Conservation (phyloP, 805 yeast genomes). For the Lipomyces orientalis region DNA sequence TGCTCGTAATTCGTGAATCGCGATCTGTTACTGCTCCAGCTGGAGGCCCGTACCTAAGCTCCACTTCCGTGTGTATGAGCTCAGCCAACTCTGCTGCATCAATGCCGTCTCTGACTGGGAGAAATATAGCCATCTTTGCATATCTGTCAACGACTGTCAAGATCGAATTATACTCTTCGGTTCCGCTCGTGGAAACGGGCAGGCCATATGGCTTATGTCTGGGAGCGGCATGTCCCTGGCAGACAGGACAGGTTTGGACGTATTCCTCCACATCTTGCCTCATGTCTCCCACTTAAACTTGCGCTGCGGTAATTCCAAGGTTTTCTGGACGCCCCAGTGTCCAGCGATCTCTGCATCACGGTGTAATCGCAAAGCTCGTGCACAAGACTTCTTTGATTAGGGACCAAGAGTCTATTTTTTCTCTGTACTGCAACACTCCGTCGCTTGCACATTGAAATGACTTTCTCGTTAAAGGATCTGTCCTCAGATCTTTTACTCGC, state of each 20-base stretch:
- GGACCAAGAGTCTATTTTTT: constrained; percentile 4
- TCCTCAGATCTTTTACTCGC: not conserved
- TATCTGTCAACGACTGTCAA: constrained; percentile 37
- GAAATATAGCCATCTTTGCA: constrained; percentile 37
- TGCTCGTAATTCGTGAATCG: constrained; percentile 28
- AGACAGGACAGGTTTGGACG: not conserved
- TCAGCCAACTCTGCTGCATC: constrained; percentile 21
- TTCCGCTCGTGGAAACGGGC: not conserved
- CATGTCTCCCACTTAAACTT: not conserved
- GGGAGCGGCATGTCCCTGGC: not conserved
- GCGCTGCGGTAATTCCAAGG: not conserved
- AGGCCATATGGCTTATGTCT: constrained; percentile 2
- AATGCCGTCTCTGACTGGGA: constrained; percentile 20
- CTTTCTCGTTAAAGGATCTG: not conserved
- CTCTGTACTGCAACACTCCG: not conserved
- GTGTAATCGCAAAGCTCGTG: constrained; percentile 8
- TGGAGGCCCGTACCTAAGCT: constrained; percentile 32
- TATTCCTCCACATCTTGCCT: constrained; percentile 1
- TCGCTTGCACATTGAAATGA: not conserved
- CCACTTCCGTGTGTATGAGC: constrained; percentile 24
- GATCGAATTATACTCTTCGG: constrained; percentile 28
- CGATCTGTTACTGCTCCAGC: constrained; percentile 30
- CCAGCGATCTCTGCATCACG: constrained; percentile 4
- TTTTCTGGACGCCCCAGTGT: not conserved
- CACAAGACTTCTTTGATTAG: constrained; percentile 3